Evolutionary conservation across 1,284 basidiomycete species (phyloP), one percentile per base, ranked within the genome.

Genomic region (Vanrija pseudolonga): DNA sequence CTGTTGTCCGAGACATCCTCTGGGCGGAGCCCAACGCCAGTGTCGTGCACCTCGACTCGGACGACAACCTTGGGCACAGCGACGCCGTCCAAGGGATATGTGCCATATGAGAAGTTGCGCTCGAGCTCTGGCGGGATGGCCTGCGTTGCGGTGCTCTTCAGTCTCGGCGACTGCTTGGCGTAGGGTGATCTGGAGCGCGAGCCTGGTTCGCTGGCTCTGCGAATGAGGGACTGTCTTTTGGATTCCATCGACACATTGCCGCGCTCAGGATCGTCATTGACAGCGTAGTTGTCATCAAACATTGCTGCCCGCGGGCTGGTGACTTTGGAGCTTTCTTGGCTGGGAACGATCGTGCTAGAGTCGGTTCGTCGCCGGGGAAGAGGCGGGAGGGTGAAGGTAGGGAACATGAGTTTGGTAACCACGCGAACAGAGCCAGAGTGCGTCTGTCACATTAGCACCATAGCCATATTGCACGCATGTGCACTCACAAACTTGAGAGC

Each of bases 31-130:
- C 88, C 90, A 59, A 80, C 84, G 23, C 90, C 89, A 0, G 89
- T 91, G 71, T 91, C 89, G 9, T 81, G 80, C 6, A 92, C 82
- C 70, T 91, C 89, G 42, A 91, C 87, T 54, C 89, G 79, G 15
- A 91, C 86, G 38, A 90, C 67, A 28, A 64, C 73, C 47, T 68
- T 66, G 24, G 32, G 32, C 14, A 32, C 32, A 9, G 32, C 12
- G 12, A 32, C 12, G 32, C 32, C 32, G 14, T 32, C 32, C 32
- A 32, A 12, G 12, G 32, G 32, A 12, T 32, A 32, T 4, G 32
- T 32, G 12, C 32, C 32, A 12, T 32, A 32, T 9, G 32, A 32
- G 14, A 32, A 32, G 32, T 19, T 42, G 40, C 28, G 5, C 7
- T 37, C 11, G 41, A 22, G 28, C 11, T 9, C n/a, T 7, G 40